Evolutionary conservation across 441 rosid genomes (phyloP).

Genomic region (Dalechampia spathulata): DNA sequence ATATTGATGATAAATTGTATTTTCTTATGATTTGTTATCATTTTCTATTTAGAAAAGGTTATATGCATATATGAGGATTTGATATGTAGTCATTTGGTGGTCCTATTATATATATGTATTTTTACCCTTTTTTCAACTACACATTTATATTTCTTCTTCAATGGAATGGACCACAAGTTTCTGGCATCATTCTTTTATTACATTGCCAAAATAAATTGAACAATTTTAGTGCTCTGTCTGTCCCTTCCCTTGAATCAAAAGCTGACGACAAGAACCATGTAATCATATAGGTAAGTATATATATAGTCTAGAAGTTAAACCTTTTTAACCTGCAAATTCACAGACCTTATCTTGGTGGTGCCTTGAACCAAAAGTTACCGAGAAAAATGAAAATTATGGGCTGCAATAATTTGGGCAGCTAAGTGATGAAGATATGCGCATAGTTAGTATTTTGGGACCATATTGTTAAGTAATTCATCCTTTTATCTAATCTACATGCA

Average conservation of each 20-base stretch:
- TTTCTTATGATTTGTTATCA: neutral
- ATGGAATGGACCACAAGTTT: constrained; percentile 28
- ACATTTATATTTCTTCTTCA: constrained; percentile 15
- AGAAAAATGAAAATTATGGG: neutral
- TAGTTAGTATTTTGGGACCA: constrained; percentile 6
- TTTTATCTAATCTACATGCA: neutral
- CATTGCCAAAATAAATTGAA: neutral
- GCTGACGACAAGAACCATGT: neutral
- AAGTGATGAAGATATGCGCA: neutral
- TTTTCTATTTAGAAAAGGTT: neutral
- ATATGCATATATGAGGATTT: constrained; percentile 4
- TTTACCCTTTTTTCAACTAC: constrained; percentile 10
- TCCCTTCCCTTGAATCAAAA: constrained; percentile 11
- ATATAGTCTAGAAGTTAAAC: neutral
- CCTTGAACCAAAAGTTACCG: neutral
- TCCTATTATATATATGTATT: constrained; percentile 16
- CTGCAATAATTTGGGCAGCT: neutral
- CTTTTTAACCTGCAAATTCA: constrained; percentile 5
- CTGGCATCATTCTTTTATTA: constrained; percentile 23
- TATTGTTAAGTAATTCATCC: neutral
- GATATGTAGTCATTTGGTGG: constrained; percentile 26
- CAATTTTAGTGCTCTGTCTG: constrained; percentile 16
- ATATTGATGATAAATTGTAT: constrained; percentile 7
- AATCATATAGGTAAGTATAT: neutral
- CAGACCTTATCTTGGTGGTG: constrained; percentile 3